A percentile compares a stretch with the other conserved stretches of the same genome.
Evolutionary conservation across 2,329 filamentous ascomycete species (phyloP).

Genomic region (Talaromyces albobiverticillius): DNA sequence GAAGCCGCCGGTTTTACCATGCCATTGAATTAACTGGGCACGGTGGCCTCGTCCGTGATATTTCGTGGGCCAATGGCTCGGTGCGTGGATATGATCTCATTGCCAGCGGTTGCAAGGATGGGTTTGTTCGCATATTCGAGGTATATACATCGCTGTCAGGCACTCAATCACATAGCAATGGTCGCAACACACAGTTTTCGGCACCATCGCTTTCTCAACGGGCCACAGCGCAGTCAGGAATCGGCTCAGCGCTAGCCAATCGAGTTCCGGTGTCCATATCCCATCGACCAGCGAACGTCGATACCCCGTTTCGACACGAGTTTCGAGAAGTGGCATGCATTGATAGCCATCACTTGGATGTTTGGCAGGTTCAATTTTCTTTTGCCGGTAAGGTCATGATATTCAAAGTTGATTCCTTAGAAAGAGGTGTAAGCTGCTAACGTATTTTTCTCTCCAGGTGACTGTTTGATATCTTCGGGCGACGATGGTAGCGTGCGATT

Average conservation of each 20-base stretch:
- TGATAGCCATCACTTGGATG: constrained; percentile 44
- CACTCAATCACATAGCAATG: constrained; percentile 26
- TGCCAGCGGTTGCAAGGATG: constrained; percentile 90
- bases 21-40: constrained; percentile 74
- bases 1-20: constrained; percentile 76
- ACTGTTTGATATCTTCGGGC: constrained; percentile 43
- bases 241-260: constrained; percentile 40
- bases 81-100: constrained; percentile 86
- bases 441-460: constrained; percentile 28
- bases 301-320: constrained; percentile 40
- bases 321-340: constrained; percentile 42
- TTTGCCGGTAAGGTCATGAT: constrained; percentile 33
- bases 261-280: constrained; percentile 28
- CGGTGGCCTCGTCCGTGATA: constrained; percentile 74
- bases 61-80: constrained; percentile 90
- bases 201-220: constrained; percentile 28
- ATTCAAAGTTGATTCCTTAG: neutral
- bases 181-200: constrained; percentile 25
- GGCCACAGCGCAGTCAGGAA: constrained; percentile 38
- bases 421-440: neutral
- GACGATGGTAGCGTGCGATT: constrained; percentile 43
- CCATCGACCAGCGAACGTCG: constrained; percentile 32
- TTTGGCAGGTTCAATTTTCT: constrained; percentile 46
- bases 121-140: constrained; percentile 83
- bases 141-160: constrained; percentile 36